These are phyloP conservation scores for Alternaria tenuissima DNA, from an alignment of 2,329 filamentous ascomycete species.

Conservation along the genomic window DNA sequence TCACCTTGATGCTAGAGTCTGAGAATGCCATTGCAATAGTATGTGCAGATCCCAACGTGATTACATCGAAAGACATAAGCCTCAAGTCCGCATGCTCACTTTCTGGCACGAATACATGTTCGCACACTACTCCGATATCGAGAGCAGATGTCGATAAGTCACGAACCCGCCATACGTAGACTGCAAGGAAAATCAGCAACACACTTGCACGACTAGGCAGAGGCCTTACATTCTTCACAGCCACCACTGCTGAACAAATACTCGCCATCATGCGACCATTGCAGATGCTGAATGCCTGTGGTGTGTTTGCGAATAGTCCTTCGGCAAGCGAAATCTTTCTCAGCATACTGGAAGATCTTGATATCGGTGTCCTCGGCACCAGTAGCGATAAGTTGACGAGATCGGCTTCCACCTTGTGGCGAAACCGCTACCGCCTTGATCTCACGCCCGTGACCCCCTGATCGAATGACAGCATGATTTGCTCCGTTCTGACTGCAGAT, in stretches of 20 bases:
- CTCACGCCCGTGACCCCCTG: conserved; percentile 85
- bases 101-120: conserved; percentile 59
- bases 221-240: conserved; percentile 69
- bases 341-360: conserved; percentile 69
- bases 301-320: conserved; percentile 78
- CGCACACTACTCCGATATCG: conserved; percentile 62
- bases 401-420: background rate
- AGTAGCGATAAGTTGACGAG: conserved; percentile 64
- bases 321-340: conserved; percentile 57
- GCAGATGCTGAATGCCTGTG: conserved; percentile 81
- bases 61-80: conserved; percentile 79
- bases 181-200: conserved; percentile 40
- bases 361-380: conserved; percentile 78
- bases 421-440: conserved; percentile 71
- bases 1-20: conserved; percentile 77
- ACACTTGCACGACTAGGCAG: background rate
- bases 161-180: conserved; percentile 80
- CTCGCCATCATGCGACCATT: conserved; percentile 72
- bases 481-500: conserved; percentile 50
- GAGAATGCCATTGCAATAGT: conserved; percentile 79
- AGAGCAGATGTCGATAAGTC: conserved; percentile 58
- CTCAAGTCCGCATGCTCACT: conserved; percentile 72
- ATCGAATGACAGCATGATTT: conserved; percentile 63
- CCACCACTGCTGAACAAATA: conserved; percentile 88
- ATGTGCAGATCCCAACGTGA: conserved; percentile 51